Base-by-base conservation (phyloP, 805 yeast species). In the Torulaspora franciscae region DNA sequence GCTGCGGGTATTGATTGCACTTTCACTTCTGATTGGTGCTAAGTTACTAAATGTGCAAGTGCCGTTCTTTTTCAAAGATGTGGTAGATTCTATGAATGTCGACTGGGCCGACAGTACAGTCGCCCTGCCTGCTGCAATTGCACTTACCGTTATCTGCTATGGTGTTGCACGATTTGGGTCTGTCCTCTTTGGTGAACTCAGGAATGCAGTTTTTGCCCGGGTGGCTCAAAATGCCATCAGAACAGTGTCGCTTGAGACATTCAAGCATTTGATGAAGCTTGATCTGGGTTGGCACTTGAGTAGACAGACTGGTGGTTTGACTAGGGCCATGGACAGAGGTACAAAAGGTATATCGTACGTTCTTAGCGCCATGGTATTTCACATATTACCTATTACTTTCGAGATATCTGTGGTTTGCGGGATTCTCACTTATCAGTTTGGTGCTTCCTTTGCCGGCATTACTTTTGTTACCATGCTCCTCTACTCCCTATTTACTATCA, bases 301-400 rank as follows among this genome's bases (percentile, higher is more conserved):
- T 8, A 74, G 90, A 54, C 98, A 93, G 64, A 93, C 99, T 0
- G 99, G 99, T 53, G 98, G 96, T 0, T 67, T 93, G 27, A 91
- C 97, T 0, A 73, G 99, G 49, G 98, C 98, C 1, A 93, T 93
- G 58, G 99, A 93, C 59, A 74, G 99, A 52, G 99, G 99, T 64
- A 91, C 98, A 1, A 91, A 93, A 57, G 99, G 99, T 70, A 91
- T 93, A 43, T 83, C 95, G 9, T 90, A 85, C 56, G 97, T 93
- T 4, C 70, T 93, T 37, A 80, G 86, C 29, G 96, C 98, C 2
- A 86, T 91, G 95, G 96, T 93, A n/a, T 91, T 93, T 71, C 98
- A 93, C 63, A 90, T 93, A 29, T 71, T 91, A 27, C 99, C 99
- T 7, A 85, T 91, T 32, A 75, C 95, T 3, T 85, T 93, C 61